phyloP scores from a whole-genome alignment of 208 protist genomes.

The Leptomonas seymouri region DNA sequence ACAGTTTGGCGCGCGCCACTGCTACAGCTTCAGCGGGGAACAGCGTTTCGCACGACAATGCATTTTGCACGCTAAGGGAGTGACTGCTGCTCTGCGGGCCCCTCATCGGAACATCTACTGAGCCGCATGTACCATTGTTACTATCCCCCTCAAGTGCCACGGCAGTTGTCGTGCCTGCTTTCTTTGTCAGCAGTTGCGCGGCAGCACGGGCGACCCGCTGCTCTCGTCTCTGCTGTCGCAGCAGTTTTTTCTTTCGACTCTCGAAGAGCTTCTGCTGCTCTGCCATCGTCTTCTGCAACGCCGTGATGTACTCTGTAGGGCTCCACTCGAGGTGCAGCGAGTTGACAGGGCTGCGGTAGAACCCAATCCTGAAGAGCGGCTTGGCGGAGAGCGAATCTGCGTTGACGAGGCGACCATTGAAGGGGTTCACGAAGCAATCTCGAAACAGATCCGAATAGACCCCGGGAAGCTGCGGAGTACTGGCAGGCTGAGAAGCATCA shows the following conservation, averaged over 20 bases:
- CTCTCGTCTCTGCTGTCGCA: not conserved
- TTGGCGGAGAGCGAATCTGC: conserved; percentile 22
- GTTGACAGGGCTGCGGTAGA: conserved; percentile 51
- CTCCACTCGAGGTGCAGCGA: conserved; percentile 71
- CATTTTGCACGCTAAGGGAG: too few species aligned
- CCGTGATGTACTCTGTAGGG: conserved; percentile 29
- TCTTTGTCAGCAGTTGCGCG: not conserved
- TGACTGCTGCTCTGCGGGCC: too few species aligned
- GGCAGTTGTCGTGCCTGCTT: not conserved
- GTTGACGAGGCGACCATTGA: conserved; percentile 57
- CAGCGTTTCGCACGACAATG: too few species aligned
- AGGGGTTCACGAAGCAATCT: conserved; percentile 69
- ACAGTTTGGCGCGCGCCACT: conserved; percentile 12
- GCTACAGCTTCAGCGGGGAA: conserved; percentile 7
- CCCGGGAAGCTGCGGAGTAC: not conserved
- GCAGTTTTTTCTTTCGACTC: not conserved
- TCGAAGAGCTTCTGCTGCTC: conserved; percentile 4
- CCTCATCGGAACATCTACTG: too few species aligned
- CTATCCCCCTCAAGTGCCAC: not conserved
- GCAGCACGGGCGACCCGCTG: conserved; percentile 1
- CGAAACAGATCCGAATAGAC: conserved; percentile 12
- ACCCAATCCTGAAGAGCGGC: conserved; percentile 55
- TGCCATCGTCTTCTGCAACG: conserved; percentile 22
- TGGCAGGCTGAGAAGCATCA: not conserved
- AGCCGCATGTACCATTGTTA: too few species aligned